A percentile compares a stretch with the other conserved stretches of the same genome.
phyloP scores from a whole-genome alignment of 768 basidiomycete species.

The Galerina marginata region DNA sequence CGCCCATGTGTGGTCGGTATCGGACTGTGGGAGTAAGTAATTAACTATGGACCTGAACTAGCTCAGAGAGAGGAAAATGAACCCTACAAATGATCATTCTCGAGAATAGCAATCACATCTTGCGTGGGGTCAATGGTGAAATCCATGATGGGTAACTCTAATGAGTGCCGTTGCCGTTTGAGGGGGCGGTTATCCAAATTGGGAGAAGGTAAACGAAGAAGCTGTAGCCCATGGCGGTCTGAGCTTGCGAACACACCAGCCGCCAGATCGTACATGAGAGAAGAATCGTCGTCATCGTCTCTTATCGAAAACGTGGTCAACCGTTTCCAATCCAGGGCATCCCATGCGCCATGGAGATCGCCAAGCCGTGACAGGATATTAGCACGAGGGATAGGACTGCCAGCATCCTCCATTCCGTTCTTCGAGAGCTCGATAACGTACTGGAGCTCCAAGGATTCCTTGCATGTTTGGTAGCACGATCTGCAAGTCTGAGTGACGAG shows the following conservation, averaged over 20 bases:
- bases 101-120: slow-evolving; percentile 56
- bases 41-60: too few relatives aligned
- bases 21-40: too few relatives aligned
- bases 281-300: slow-evolving; percentile 12
- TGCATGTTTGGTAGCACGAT: slow-evolving; percentile 24
- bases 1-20: too few relatives aligned
- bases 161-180: slow-evolving; percentile 29
- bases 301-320: slow-evolving; percentile 7
- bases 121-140: slow-evolving; percentile 71
- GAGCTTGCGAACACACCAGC: slow-evolving; percentile 60
- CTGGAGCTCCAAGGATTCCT: slow-evolving; percentile 29
- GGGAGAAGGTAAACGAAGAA: slow-evolving; percentile 30
- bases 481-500: slow-evolving; percentile 29
- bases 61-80: too few relatives aligned
- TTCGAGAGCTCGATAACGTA: slow-evolving; percentile 44
- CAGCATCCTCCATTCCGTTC: slow-evolving; percentile 37
- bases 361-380: slow-evolving; percentile 27
- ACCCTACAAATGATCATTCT: slow-evolving; percentile 5
- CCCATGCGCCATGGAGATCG: slow-evolving; percentile 30
- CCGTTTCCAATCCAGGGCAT: slow-evolving; percentile 24
- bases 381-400: slow-evolving; percentile 11
- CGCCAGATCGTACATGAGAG: slow-evolving; percentile 62
- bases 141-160: slow-evolving; percentile 51
- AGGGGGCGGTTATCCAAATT: not conserved
- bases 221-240: slow-evolving; percentile 4